These are phyloP conservation scores for Venturia aucupariae DNA, from an alignment of 2,329 filamentous ascomycete species.

Conservation along the genomic window DNA sequence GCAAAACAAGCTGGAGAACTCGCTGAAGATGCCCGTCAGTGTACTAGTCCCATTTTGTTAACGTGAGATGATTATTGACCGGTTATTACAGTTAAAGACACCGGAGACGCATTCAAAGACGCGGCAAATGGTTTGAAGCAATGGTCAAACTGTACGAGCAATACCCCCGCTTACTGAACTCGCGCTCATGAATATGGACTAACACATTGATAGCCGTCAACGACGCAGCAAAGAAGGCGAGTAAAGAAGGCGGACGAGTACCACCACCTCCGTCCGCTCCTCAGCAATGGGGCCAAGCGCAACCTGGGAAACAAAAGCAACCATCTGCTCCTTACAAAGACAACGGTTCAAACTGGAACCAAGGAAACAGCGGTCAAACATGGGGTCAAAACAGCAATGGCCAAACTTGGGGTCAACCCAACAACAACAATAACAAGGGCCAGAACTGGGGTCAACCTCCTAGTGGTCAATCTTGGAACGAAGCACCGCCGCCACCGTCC, in stretches of 20 bases:
- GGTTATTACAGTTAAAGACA: neutral
- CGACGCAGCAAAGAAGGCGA: neutral
- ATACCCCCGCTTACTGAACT: neutral
- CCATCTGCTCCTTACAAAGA: neutral
- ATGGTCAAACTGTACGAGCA: neutral
- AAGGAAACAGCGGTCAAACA: neutral
- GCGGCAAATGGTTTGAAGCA: neutral
- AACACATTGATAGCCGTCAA: neutral
- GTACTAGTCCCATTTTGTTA: neutral
- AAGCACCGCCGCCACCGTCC: too few relatives aligned
- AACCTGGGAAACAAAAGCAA: neutral
- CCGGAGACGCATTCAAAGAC: neutral
- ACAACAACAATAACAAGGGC: too few relatives aligned
- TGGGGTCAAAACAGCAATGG: neutral
- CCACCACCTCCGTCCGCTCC: neutral
- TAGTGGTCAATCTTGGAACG: too few relatives aligned
- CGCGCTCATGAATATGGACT: neutral
- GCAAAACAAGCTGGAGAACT: neutral
- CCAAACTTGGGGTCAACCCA: too few relatives aligned
- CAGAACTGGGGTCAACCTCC: too few relatives aligned
- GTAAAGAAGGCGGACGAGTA: neutral
- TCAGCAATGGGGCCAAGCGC: neutral
- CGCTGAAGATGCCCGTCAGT: neutral
- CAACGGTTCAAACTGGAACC: neutral
- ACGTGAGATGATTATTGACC: neutral